Evolutionary conservation across 257 asterid species (phyloP).

Genomic region (Solanum sejunctum): DNA sequence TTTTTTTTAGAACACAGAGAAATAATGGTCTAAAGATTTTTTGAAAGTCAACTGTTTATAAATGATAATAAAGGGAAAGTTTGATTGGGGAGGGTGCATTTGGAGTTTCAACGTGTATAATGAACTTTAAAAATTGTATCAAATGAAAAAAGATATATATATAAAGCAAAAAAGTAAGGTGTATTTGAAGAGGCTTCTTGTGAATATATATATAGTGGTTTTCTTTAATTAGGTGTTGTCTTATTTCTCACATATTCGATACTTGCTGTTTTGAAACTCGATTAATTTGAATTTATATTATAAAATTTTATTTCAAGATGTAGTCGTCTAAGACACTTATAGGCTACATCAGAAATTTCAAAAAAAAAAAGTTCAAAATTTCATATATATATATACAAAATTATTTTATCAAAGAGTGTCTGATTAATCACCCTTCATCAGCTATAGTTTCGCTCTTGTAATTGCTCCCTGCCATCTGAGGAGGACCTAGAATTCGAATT

Average conservation of each 20-base stretch:
- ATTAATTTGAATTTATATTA: not conserved
- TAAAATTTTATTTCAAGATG: not conserved
- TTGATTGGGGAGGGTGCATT: constrained; percentile 21
- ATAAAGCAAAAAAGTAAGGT: not conserved
- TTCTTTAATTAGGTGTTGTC: no score
- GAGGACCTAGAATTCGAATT: not conserved
- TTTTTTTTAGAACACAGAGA: not conserved
- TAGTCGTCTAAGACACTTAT: not conserved
- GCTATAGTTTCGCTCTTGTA: not conserved
- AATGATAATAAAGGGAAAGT: not conserved
- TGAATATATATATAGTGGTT: not conserved
- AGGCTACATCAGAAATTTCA: not conserved
- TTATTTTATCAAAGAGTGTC: not conserved
- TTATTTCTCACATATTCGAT: not conserved
- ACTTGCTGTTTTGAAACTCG: not conserved
- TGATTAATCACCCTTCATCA: not conserved
- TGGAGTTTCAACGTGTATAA: not conserved
- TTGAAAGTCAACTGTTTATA: constrained; percentile 18
- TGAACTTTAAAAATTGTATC: not conserved
- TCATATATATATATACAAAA: not conserved
- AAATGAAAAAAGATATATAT: not conserved
- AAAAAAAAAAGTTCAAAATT: not conserved
- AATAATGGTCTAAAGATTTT: not conserved
- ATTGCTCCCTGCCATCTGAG: not conserved
- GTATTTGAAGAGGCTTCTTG: not conserved